phyloP scores from a whole-genome alignment of 768 basidiomycete genomes.

The Clavaria fumosa region DNA sequence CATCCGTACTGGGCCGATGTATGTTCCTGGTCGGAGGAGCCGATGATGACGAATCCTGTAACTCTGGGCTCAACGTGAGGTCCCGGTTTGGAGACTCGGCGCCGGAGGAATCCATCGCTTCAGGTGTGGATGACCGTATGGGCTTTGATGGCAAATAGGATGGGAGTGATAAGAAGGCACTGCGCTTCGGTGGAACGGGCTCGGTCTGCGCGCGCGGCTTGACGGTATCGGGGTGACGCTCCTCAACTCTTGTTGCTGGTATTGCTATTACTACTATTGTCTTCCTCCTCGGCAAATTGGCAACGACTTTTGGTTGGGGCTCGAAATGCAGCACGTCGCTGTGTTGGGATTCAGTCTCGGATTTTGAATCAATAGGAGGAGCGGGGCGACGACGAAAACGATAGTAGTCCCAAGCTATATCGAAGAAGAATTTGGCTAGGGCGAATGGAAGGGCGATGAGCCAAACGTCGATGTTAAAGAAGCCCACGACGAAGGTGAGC shows the following conservation, averaged over 20 bases:
- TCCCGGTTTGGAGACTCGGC: not conserved
- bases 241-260: too few species aligned
- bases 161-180: too few species aligned
- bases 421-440: constrained; percentile 50
- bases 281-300: not conserved
- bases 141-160: too few species aligned
- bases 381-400: constrained; percentile 14
- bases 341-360: not conserved
- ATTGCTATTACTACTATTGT: too few species aligned
- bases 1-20: not conserved
- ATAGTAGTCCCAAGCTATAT: constrained; percentile 45
- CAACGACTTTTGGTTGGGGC: not conserved
- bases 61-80: not conserved
- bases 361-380: constrained; percentile 4
- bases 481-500: constrained; percentile 64
- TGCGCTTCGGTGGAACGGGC: too few species aligned
- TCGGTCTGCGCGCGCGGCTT: too few species aligned
- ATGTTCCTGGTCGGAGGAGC: not conserved
- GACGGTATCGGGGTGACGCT: too few species aligned
- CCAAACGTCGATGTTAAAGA: constrained; percentile 68
- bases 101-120: not conserved
- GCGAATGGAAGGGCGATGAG: constrained; percentile 76
- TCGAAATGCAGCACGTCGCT: too few species aligned
- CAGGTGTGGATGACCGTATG: not conserved
- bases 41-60: not conserved